A percentile compares a stretch with the other conserved stretches of the same genome.
These are phyloP conservation scores for Waltergamsia citrina DNA, from an alignment of 2,329 filamentous ascomycete species.

Conservation along the genomic window DNA sequence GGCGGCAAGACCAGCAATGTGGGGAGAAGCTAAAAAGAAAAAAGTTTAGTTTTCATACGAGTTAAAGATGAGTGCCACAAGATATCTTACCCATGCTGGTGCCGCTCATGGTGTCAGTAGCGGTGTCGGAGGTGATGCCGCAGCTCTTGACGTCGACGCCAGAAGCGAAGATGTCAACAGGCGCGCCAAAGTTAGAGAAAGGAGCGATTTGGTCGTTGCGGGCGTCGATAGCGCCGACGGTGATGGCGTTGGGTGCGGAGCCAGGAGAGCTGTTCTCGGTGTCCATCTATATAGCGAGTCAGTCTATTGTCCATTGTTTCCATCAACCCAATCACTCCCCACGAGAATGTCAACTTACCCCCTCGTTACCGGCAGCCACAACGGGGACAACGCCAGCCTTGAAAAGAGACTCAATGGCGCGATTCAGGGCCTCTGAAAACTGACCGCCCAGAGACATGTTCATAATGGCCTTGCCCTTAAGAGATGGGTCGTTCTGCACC, in stretches of 20 bases:
- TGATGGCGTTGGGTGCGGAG: slow-evolving; percentile 45
- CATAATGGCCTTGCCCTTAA: slow-evolving; percentile 46
- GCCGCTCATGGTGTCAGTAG: slow-evolving; percentile 35
- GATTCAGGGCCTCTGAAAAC: slow-evolving; percentile 40
- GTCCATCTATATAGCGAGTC: slow-evolving; percentile 25
- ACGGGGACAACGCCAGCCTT: slow-evolving; percentile 43
- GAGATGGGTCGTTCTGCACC: slow-evolving; percentile 25
- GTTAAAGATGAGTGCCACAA: background rate
- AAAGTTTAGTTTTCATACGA: background rate
- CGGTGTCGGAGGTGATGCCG: slow-evolving; percentile 38
- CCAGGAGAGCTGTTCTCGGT: slow-evolving; percentile 42
- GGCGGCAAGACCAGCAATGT: slow-evolving; percentile 57
- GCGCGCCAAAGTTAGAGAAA: slow-evolving; percentile 49
- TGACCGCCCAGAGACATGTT: slow-evolving; percentile 54
- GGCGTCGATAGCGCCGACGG: slow-evolving; percentile 49
- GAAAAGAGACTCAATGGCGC: slow-evolving; percentile 39
- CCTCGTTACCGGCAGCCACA: slow-evolving; percentile 52
- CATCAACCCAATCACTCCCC: background rate
- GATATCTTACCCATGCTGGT: slow-evolving; percentile 43
- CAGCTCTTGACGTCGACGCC: slow-evolving; percentile 44
- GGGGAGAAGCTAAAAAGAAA: slow-evolving; percentile 41
- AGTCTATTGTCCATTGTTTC: background rate
- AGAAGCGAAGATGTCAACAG: slow-evolving; percentile 46
- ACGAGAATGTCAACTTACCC: slow-evolving; percentile 14
- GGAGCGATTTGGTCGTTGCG: slow-evolving; percentile 33